These are phyloP conservation scores for Lycium barbarum DNA, from an alignment of 257 asterid species.

Conservation along the genomic window DNA sequence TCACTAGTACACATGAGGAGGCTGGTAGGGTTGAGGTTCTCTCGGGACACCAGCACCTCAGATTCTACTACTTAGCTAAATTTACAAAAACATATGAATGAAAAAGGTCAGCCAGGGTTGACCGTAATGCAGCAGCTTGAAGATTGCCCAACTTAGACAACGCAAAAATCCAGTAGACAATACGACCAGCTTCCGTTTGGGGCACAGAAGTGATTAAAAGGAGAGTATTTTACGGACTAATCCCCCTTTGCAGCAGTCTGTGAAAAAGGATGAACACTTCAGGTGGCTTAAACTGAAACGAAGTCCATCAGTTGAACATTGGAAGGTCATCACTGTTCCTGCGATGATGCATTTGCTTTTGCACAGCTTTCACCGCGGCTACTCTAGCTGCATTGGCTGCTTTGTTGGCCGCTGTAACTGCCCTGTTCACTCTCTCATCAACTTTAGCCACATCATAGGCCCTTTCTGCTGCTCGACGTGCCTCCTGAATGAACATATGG, in stretches of 20 bases:
- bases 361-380: conserved; percentile 55
- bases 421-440: conserved; percentile 53
- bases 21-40: not conserved
- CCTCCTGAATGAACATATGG: conserved; percentile 44
- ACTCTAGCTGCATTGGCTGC: conserved; percentile 58
- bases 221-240: conserved; percentile 4
- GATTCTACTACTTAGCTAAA: conserved; percentile 23
- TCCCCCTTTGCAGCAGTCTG: not conserved
- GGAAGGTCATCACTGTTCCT: conserved; percentile 43
- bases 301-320: conserved; percentile 3
- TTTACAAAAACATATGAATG: conserved; percentile 22
- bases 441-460: conserved; percentile 50
- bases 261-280: conserved; percentile 9
- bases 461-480: conserved; percentile 50
- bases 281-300: conserved; percentile 13
- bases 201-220: not conserved
- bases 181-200: not conserved
- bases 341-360: conserved; percentile 49
- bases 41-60: conserved; percentile 19
- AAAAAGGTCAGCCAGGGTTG: conserved; percentile 4
- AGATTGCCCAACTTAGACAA: not conserved
- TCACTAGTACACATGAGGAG: conserved; percentile 5
- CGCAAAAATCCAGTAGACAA: not conserved
- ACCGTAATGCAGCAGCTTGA: conserved; percentile 1
- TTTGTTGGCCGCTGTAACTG: conserved; percentile 46